phyloP scores from a whole-genome alignment of 768 basidiomycete species.

The Sistotremastrum suecicum region DNA sequence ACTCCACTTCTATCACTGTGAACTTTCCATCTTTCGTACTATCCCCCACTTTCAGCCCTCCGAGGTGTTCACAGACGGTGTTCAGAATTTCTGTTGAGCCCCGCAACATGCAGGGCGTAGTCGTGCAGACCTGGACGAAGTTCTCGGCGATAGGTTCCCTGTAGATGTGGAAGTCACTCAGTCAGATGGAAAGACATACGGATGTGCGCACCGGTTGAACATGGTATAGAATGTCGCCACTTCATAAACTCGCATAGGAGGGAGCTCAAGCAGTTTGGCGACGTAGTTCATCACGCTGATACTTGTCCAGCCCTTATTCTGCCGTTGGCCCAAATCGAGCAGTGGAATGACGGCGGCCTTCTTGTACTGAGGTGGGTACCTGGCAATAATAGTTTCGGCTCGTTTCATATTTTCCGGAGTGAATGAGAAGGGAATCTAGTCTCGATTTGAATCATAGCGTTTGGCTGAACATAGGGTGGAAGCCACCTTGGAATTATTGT shows the following conservation, averaged over 20 bases:
- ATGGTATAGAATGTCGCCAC: slow-evolving; percentile 99
- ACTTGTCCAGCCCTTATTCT: slow-evolving; percentile 97
- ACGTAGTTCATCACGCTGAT: slow-evolving; percentile 99
- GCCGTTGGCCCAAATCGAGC: slow-evolving; percentile 89
- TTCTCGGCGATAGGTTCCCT: slow-evolving; percentile 90
- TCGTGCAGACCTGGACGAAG: slow-evolving; percentile 97
- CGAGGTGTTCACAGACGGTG: slow-evolving; percentile 70
- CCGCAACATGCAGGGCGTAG: slow-evolving; percentile 92
- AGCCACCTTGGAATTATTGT: slow-evolving; percentile 82
- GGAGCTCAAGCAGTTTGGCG: slow-evolving; percentile 84
- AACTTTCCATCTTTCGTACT: slow-evolving; percentile 96
- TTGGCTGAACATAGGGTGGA: background rate
- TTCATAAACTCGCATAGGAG: slow-evolving; percentile 98
- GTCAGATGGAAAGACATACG: background rate
- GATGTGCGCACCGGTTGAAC: slow-evolving; percentile 76
- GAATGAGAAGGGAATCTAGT: slow-evolving; percentile 84
- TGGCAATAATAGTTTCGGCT: slow-evolving; percentile 79
- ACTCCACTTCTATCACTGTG: slow-evolving; percentile 96
- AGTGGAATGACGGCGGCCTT: slow-evolving; percentile 97
- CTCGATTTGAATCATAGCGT: background rate
- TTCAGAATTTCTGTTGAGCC: slow-evolving; percentile 86
- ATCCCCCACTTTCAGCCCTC: slow-evolving; percentile 72
- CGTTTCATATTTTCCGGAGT: slow-evolving; percentile 66
- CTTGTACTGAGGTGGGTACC: slow-evolving; percentile 96
- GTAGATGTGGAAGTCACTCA: background rate